Evolutionary conservation across 2,329 filamentous ascomycete genomes (phyloP).

Genomic region (Aspergillus awamori): DNA sequence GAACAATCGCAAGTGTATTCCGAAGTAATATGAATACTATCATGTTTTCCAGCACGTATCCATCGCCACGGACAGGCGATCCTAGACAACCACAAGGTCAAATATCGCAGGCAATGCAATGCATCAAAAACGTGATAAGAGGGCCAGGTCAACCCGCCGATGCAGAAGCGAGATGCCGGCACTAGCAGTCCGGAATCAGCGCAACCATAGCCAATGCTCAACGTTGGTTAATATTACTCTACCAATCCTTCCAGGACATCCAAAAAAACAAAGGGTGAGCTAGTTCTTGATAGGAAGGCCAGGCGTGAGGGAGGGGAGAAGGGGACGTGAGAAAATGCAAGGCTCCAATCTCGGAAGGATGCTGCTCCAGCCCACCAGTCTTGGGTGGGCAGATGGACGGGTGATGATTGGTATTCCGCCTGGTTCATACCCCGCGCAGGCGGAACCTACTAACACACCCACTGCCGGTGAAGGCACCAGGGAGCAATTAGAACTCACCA

Average conservation of each 20-base stretch:
- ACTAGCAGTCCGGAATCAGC: background rate
- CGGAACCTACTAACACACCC: constrained; percentile 26
- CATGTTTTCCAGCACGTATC: background rate
- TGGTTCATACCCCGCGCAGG: constrained; percentile 33
- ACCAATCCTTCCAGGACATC: background rate
- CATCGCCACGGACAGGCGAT: background rate
- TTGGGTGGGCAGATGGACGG: constrained; percentile 16
- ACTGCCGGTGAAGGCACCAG: constrained; percentile 29
- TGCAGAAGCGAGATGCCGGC: background rate
- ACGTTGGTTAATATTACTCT: background rate
- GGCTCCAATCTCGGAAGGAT: constrained; percentile 34
- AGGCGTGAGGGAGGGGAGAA: constrained; percentile 23
- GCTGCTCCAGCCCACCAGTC: constrained; percentile 10
- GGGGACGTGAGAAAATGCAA: constrained; percentile 30
- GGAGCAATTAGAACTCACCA: background rate
- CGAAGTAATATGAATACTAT: background rate
- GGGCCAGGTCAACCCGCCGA: background rate
- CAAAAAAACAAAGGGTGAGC: constrained; percentile 10
- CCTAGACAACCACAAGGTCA: background rate
- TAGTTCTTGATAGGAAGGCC: constrained; percentile 21
- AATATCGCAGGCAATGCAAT: background rate
- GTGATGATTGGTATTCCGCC: constrained; percentile 30
- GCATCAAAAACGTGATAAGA: background rate
- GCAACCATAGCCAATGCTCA: background rate
- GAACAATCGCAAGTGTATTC: background rate